phyloP scores from a whole-genome alignment of 139 green algal genomes.

The Eudorina sp. region DNA sequence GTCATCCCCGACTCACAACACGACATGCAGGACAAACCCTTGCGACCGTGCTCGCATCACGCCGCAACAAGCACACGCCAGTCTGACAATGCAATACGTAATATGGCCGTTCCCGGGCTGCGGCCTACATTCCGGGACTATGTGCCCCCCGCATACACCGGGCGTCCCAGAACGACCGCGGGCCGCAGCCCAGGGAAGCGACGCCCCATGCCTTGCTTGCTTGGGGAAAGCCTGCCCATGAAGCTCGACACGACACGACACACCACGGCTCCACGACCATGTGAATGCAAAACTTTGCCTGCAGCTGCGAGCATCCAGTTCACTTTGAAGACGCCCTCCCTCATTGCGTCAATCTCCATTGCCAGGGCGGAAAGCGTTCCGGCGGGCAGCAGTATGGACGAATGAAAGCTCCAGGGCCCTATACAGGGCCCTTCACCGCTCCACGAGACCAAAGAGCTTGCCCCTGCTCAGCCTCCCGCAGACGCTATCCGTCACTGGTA shows the following conservation, averaged over 20 bases:
- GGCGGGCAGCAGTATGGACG: too few relatives aligned
- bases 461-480: too few relatives aligned
- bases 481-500: too few relatives aligned
- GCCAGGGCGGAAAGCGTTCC: background rate
- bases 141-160: conserved; percentile 8
- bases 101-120: conserved; percentile 22
- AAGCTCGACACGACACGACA: conserved; percentile 10
- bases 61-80: background rate
- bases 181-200: conserved; percentile 4
- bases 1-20: conserved; percentile 17
- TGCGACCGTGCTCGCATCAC: conserved; percentile 22
- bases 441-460: too few relatives aligned
- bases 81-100: conserved; percentile 36
- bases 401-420: too few relatives aligned
- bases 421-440: too few relatives aligned
- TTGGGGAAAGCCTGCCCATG: conserved; percentile 35
- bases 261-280: conserved; percentile 19
- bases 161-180: conserved; percentile 12
- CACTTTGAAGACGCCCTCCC: background rate
- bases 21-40: conserved; percentile 13
- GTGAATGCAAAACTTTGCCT: conserved; percentile 40
- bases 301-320: conserved; percentile 40
- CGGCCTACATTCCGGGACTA: conserved; percentile 31
- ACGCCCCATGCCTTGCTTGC: conserved; percentile 34
- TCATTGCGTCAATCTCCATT: background rate